Percentiles rank a stretch among this genome's conserved stretches.
Evolutionary conservation across 129 eudicot species (phyloP).

Genomic region (Escallonia rubra): DNA sequence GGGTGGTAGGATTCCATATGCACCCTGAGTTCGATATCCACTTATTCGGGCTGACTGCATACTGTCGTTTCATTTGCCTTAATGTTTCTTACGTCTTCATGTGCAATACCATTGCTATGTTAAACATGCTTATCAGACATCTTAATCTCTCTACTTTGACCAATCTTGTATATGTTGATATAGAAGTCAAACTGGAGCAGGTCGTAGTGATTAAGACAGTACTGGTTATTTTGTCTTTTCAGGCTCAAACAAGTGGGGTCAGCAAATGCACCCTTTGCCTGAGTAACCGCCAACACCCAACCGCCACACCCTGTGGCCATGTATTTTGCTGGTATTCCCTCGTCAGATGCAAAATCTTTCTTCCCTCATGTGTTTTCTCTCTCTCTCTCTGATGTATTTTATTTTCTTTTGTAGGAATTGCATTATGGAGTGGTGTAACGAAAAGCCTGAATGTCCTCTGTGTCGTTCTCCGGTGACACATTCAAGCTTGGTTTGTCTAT

Average conservation of each 20-base stretch:
- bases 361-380: constrained; percentile 5
- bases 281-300: constrained; percentile 88
- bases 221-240: constrained; percentile 10
- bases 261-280: constrained; percentile 99
- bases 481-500: constrained; percentile 80
- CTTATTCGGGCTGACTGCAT: too few species aligned
- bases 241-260: constrained; percentile 55
- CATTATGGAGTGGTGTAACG: constrained; percentile 98
- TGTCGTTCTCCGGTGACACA: constrained; percentile 85
- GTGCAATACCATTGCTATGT: too few species aligned
- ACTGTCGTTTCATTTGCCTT: too few species aligned
- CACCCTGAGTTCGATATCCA: too few species aligned
- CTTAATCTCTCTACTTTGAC: not conserved
- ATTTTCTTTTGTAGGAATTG: constrained; percentile 58
- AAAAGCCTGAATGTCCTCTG: constrained; percentile 90
- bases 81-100: too few species aligned
- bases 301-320: constrained; percentile 98
- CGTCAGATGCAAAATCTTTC: not conserved
- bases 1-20: too few species aligned
- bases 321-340: constrained; percentile 87
- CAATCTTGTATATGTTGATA: not conserved
- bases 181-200: not conserved
- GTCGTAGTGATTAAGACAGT: not conserved
- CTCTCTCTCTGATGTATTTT: constrained; percentile 4
- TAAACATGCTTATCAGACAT: not conserved